phyloP scores from a whole-genome alignment of 306 rosid genomes.

The Quillaja saponaria region DNA sequence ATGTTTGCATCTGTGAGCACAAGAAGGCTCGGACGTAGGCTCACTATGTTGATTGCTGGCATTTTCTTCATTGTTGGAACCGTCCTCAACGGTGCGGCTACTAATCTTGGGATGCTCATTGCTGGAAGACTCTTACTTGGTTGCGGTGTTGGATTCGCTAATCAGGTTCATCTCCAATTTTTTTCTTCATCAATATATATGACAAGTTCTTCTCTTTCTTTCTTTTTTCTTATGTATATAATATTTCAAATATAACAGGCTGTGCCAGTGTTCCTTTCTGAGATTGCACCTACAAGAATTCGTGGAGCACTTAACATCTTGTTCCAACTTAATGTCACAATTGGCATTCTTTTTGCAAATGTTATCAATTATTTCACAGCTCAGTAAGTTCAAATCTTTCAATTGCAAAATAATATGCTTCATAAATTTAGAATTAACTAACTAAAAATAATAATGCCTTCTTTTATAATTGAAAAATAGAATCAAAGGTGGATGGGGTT shows the following conservation, averaged over 20 bases:
- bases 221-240: background rate
- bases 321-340: conserved; percentile 63
- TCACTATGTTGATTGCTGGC: conserved; percentile 74
- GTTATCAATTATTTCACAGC: conserved; percentile 51
- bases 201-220: background rate
- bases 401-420: background rate
- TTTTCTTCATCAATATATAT: background rate
- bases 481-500: conserved; percentile 60
- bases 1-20: conserved; percentile 58
- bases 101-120: conserved; percentile 51
- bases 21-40: conserved; percentile 52
- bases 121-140: conserved; percentile 64
- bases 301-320: conserved; percentile 71
- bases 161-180: conserved; percentile 45
- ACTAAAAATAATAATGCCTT: background rate
- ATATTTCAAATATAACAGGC: conserved; percentile 30
- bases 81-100: conserved; percentile 44
- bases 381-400: conserved; percentile 31
- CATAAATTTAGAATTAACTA: background rate
- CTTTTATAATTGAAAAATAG: conserved; percentile 14
- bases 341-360: conserved; percentile 65
- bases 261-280: conserved; percentile 67
- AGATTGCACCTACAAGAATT: conserved; percentile 68
- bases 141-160: conserved; percentile 80
- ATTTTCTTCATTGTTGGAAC: conserved; percentile 59